These are phyloP conservation scores for Ustilago esculenta DNA, from an alignment of 1,284 basidiomycete genomes.

Conservation along the genomic window DNA sequence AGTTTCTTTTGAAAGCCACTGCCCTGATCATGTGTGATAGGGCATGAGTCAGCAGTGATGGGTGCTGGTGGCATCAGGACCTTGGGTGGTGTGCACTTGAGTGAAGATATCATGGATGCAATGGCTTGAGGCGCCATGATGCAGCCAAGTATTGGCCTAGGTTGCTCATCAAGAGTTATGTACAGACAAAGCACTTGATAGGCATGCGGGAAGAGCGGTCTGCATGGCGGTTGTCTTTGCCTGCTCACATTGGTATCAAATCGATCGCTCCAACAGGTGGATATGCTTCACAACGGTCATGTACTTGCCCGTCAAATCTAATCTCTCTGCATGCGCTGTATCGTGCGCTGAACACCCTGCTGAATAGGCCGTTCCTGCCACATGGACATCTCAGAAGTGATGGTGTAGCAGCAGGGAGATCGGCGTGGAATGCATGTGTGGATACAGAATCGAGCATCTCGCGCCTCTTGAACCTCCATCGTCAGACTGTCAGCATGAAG, in stretches of 20 bases:
- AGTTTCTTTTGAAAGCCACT: no score
- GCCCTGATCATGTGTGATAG: no score
- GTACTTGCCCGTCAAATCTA: constrained; percentile 57
- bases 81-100: no score
- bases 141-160: no score
- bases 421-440: constrained; percentile 58
- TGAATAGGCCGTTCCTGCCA: constrained; percentile 64
- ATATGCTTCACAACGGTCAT: neutral
- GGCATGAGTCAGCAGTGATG: no score
- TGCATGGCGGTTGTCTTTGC: constrained; percentile 27
- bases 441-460: constrained; percentile 59
- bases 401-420: constrained; percentile 29
- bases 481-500: constrained; percentile 58
- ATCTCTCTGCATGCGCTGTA: constrained; percentile 62
- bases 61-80: no score
- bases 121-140: no score
- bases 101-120: no score
- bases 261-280: constrained; percentile 38
- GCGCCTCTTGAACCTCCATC: constrained; percentile 45
- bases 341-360: constrained; percentile 59
- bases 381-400: constrained; percentile 35
- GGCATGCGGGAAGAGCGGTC: constrained; percentile 48
- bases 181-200: constrained; percentile 51
- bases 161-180: no score
- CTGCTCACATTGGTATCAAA: constrained; percentile 29